phyloP scores from a whole-genome alignment of 441 rosid species.

The Gossypium davidsonii region DNA sequence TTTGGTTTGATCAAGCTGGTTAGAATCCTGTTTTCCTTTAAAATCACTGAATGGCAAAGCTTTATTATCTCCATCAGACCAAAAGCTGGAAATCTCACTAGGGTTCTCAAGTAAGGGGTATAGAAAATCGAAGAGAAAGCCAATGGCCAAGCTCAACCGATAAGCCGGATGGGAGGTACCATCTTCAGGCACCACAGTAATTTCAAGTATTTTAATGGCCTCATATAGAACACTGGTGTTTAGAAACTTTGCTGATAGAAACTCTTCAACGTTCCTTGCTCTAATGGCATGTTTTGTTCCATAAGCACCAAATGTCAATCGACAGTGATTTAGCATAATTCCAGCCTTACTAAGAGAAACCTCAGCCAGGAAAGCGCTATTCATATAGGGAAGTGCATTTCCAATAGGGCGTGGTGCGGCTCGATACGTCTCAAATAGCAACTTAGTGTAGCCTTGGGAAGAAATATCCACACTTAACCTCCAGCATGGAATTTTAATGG shows the following conservation, averaged over 20 bases:
- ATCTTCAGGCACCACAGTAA: slow-evolving; percentile 45
- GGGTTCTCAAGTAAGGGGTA: slow-evolving; percentile 27
- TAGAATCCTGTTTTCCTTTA: slow-evolving; percentile 18
- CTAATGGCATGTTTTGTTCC: slow-evolving; percentile 69
- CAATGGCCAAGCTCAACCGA: slow-evolving; percentile 73
- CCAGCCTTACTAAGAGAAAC: slow-evolving; percentile 31
- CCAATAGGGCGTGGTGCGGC: slow-evolving; percentile 81
- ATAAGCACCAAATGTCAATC: slow-evolving; percentile 68
- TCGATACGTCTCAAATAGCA: slow-evolving; percentile 63
- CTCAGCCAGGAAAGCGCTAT: slow-evolving; percentile 79
- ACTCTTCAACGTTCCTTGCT: slow-evolving; percentile 53
- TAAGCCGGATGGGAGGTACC: slow-evolving; percentile 45
- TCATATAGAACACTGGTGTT: slow-evolving; percentile 43
- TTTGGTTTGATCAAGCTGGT: slow-evolving; percentile 11
- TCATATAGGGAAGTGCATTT: slow-evolving; percentile 63
- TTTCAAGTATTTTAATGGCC: slow-evolving; percentile 51
- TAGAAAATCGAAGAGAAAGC: slow-evolving; percentile 63
- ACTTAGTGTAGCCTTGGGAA: slow-evolving; percentile 21
- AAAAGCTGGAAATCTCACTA: slow-evolving; percentile 9
- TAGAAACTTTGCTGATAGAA: slow-evolving; percentile 50
- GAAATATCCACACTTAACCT: slow-evolving; percentile 18
- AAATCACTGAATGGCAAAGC: not conserved
- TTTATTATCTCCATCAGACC: slow-evolving; percentile 16
- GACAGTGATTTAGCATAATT: slow-evolving; percentile 37
- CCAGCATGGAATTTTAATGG: slow-evolving; percentile 47